Evolutionary conservation across 306 rosid species (phyloP).

Genomic region (Cucumis cinereus): DNA sequence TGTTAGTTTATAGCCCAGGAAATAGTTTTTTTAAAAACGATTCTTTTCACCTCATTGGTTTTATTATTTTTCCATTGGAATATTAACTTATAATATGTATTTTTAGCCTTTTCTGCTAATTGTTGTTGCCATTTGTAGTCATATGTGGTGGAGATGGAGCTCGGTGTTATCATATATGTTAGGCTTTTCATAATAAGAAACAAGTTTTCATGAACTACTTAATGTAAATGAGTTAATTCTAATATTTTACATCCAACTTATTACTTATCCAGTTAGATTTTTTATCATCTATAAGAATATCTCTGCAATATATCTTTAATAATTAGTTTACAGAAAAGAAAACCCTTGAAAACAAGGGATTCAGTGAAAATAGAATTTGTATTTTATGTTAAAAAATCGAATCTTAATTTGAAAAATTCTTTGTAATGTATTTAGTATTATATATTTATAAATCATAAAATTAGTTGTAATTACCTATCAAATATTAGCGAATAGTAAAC

Average conservation of each 20-base stretch:
- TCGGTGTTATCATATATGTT: not conserved
- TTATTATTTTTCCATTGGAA: not conserved
- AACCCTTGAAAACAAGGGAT: no score
- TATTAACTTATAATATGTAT: not conserved
- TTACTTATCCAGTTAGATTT: not conserved
- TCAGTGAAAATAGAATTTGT: no score
- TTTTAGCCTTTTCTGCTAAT: not conserved
- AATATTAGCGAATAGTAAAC: no score
- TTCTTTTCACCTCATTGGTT: not conserved
- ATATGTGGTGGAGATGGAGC: not conserved
- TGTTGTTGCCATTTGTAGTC: not conserved
- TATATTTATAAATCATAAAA: no score
- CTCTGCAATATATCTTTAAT: not conserved
- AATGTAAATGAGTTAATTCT: no score
- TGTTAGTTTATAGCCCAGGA: not conserved
- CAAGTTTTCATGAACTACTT: no score
- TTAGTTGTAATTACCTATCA: no score
- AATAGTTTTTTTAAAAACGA: not conserved
- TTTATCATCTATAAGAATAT: not conserved
- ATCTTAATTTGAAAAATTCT: no score
- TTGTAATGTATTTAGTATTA: no score
- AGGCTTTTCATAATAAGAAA: not conserved
- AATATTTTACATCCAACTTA: not conserved
- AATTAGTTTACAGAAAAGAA: not conserved
- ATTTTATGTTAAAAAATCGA: no score